Conservation (phyloP, 345 rosid species). For the Citrus maxima region DNA sequence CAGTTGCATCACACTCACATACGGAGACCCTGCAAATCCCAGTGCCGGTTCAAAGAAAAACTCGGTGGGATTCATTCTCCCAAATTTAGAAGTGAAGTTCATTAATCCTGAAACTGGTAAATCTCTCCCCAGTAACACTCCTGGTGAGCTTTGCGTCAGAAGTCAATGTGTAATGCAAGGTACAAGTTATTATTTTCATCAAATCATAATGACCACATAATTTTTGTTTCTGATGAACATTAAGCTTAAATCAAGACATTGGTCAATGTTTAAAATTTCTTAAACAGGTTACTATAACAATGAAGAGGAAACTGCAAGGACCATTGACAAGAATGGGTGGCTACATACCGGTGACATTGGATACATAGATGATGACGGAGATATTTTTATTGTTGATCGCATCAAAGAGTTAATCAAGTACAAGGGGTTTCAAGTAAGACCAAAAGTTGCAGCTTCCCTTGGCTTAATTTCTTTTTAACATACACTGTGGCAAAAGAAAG, state of each 20-base stretch:
- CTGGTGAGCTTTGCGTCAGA: conserved; percentile 86
- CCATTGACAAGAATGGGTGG: conserved; percentile 82
- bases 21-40: conserved; percentile 55
- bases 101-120: conserved; percentile 68
- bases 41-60: conserved; percentile 68
- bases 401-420: conserved; percentile 93
- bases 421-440: conserved; percentile 87
- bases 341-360: conserved; percentile 91
- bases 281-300: conserved; percentile 60
- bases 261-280: neutral
- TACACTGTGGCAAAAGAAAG: no score
- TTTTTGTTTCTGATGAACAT: neutral
- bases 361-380: conserved; percentile 87
- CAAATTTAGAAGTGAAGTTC: conserved; percentile 83
- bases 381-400: conserved; percentile 85
- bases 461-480: no score
- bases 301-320: conserved; percentile 70
- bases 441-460: neutral
- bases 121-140: conserved; percentile 67
- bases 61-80: conserved; percentile 86
- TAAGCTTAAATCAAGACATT: neutral
- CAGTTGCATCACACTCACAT: conserved; percentile 87
- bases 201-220: neutral
- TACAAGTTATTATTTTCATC: neutral
- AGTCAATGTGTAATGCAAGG: conserved; percentile 95